A percentile compares a stretch with the other conserved stretches of the same genome.
Evolutionary conservation across 176 grass and related monocot species (phyloP).

Genomic region (Lolium rigidum): DNA sequence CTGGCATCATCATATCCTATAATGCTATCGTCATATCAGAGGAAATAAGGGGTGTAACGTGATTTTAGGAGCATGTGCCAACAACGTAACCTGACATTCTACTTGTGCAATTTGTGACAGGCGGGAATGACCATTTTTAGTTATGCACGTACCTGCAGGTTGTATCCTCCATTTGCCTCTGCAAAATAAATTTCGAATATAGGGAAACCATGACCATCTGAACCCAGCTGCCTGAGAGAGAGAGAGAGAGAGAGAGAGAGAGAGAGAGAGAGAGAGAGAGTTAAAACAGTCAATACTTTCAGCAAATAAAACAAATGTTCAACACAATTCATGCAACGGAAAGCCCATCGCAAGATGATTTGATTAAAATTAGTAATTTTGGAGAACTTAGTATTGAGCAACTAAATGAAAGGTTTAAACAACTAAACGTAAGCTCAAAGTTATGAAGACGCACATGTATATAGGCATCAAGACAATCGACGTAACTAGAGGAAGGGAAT

Average conservation of each 20-base stretch:
- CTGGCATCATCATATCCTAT: not conserved
- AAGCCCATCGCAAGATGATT: not conserved
- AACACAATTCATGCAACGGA: conserved; percentile 1
- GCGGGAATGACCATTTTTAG: conserved; percentile 18
- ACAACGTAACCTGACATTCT: conserved; percentile 21
- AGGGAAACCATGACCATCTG: conserved; percentile 68
- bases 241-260: conserved; percentile 12
- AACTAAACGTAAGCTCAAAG: not conserved
- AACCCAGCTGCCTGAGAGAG: conserved; percentile 71
- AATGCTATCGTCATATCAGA: conserved; percentile 5
- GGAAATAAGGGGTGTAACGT: conserved; percentile 4
- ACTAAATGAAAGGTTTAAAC: not conserved
- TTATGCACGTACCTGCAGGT: conserved; percentile 67
- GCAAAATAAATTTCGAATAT: conserved; percentile 92
- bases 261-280: conserved; percentile 25
- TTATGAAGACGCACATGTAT: not conserved
- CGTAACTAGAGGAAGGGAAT: not conserved
- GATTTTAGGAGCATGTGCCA: not conserved
- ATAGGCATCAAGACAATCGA: conserved; percentile 7
- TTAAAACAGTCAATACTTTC: not conserved
- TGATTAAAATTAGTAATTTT: not conserved
- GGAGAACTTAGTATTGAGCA: not conserved
- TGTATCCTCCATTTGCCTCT: conserved; percentile 70
- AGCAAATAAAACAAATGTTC: conserved; percentile 14
- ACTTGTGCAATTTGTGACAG: conserved; percentile 31